A percentile compares a stretch with the other conserved stretches of the same genome.
phyloP scores from a whole-genome alignment of 2,329 filamentous ascomycete species.

The Beauveria varroae region DNA sequence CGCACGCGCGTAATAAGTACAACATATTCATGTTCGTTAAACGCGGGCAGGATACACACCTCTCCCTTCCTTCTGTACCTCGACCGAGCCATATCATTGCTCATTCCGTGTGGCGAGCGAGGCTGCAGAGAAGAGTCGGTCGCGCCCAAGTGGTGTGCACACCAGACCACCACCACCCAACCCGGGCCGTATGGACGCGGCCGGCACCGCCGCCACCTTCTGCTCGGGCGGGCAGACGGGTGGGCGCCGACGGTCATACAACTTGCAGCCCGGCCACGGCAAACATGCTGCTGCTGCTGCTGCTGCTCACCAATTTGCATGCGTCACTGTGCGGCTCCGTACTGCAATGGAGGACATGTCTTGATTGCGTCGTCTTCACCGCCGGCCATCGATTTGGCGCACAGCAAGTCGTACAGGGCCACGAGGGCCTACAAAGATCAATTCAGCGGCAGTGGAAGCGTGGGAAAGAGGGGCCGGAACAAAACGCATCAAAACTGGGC shows the following conservation, averaged over 20 bases:
- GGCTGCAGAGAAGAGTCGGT: neutral
- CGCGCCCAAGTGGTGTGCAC: neutral
- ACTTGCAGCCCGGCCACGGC: neutral
- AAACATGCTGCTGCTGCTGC: neutral
- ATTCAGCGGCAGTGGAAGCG: too few relatives aligned
- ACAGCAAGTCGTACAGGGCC: too few relatives aligned
- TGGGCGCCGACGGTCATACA: neutral
- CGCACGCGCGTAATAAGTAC: neutral
- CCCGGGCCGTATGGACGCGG: neutral
- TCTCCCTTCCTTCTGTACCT: neutral
- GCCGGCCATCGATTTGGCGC: too few relatives aligned
- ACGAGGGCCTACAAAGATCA: too few relatives aligned
- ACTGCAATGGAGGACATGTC: too few relatives aligned
- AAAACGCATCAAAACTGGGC: neutral
- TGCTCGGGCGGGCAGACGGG: neutral
- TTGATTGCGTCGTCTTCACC: too few relatives aligned
- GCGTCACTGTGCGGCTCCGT: too few relatives aligned
- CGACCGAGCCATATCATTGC: neutral
- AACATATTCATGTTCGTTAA: neutral
- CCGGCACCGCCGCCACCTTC: neutral
- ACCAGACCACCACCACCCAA: neutral
- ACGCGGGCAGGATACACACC: neutral
- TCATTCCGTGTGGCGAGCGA: neutral
- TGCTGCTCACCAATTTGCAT: neutral
- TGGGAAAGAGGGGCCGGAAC: neutral